These are phyloP conservation scores for Rhynchosporium secalis DNA, from an alignment of 2,329 filamentous ascomycete species.

Conservation along the genomic window DNA sequence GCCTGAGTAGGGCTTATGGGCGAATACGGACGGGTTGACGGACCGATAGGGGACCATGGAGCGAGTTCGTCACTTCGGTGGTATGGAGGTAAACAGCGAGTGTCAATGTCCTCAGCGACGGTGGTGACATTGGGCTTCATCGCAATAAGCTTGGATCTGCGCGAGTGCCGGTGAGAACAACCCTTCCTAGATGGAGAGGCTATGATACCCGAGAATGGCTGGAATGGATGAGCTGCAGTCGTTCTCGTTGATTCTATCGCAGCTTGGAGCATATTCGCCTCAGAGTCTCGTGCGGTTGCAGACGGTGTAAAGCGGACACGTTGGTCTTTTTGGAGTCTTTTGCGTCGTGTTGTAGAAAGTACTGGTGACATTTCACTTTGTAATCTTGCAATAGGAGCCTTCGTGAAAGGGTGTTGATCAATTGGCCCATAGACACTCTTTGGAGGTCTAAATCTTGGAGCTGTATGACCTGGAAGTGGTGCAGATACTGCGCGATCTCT, in stretches of 20 bases:
- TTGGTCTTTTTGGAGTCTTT: slow-evolving; percentile 20
- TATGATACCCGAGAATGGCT: slow-evolving; percentile 12
- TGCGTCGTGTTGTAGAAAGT: slow-evolving; percentile 8
- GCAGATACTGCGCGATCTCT: slow-evolving; percentile 16
- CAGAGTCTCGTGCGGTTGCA: slow-evolving; percentile 32
- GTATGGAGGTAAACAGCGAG: background rate
- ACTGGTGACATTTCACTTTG: background rate
- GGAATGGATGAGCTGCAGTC: slow-evolving; percentile 26
- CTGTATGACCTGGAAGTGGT: slow-evolving; percentile 21
- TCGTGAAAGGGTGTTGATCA: slow-evolving; percentile 37
- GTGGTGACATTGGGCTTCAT: background rate
- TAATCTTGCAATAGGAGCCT: slow-evolving; percentile 27
- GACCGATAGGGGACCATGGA: background rate
- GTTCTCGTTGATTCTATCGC: slow-evolving; percentile 27
- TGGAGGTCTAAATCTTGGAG: slow-evolving; percentile 37
- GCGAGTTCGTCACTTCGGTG: background rate
- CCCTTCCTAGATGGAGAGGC: background rate
- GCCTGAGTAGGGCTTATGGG: background rate
- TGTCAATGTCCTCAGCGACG: background rate
- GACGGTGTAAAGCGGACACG: slow-evolving; percentile 34
- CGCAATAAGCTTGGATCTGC: background rate
- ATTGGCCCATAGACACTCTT: slow-evolving; percentile 37
- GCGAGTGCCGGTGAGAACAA: background rate
- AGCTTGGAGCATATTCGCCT: slow-evolving; percentile 26
- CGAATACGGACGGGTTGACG: too few relatives aligned